phyloP scores from a whole-genome alignment of 257 asterid genomes.

The Nicotiana otophora region DNA sequence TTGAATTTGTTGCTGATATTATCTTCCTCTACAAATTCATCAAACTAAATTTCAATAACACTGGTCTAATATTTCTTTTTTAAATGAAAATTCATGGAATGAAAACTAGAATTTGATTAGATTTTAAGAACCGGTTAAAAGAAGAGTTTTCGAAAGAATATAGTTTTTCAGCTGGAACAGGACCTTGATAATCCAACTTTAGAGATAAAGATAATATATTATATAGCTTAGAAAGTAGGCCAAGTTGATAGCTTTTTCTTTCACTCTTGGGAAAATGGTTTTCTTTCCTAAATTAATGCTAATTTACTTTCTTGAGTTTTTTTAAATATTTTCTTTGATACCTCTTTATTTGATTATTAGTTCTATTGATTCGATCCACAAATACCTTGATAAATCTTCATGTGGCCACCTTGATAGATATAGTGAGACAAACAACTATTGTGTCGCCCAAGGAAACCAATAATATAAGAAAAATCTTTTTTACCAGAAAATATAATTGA shows the following conservation, averaged over 20 bases:
- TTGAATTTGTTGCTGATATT: conserved; percentile 28
- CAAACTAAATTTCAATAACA: not conserved
- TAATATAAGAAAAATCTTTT: too few species aligned
- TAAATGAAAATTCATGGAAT: too few species aligned
- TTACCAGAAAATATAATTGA: not conserved
- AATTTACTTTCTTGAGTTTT: too few species aligned
- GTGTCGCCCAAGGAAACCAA: not conserved
- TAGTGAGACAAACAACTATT: not conserved
- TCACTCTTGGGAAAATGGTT: not conserved
- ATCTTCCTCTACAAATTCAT: conserved; percentile 45
- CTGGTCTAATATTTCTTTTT: too few species aligned
- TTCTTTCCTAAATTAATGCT: too few species aligned
- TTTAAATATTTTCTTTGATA: too few species aligned
- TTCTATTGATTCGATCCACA: not conserved
- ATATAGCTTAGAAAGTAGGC: not conserved
- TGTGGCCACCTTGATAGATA: not conserved
- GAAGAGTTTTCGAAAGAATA: too few species aligned
- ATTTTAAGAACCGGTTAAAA: too few species aligned
- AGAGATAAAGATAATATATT: not conserved
- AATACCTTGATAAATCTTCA: too few species aligned
- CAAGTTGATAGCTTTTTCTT: not conserved
- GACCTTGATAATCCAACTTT: not conserved
- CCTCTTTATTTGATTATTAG: too few species aligned
- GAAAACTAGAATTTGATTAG: too few species aligned
- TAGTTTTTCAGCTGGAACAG: too few species aligned